Evolutionary conservation across 441 rosid genomes (phyloP), one percentile per base, ranked within the genome.

Genomic region (Croton laevigatus): DNA sequence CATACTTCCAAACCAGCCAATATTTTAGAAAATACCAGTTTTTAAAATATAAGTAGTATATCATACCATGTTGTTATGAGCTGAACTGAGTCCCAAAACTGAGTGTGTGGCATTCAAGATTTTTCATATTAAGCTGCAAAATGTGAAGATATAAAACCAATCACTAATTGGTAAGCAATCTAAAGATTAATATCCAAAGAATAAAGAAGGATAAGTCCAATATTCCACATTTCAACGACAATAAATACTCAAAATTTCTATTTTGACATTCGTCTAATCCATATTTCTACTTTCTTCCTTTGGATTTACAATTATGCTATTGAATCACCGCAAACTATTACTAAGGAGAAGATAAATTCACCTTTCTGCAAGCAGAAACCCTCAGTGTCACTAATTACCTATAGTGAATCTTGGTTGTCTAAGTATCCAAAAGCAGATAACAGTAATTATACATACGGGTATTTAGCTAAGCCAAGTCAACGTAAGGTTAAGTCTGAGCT

Each of bases 91-190:
- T 79, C 76, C 83, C 87, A 63, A 90, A 92, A 73, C 89, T 85
- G 74, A 91, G 77, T 34, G 96, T 82, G 40, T 89, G 94, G 78
- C 97, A 87, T 72, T 92, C 92, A 17, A 92, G 94, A 78, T 88
- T 88, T 79, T 77, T 88, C 81, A 85, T n/a, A 82, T 89, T 91
- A 59, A 92, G 81, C 99, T 92, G 82, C 82, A 77, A 76, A 71
- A 17, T 3, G 32, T 13, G 53, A 42, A 34, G 59, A 55, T 62
- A 23, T 0, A 63, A 52, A 63, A 63, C 60, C 61, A n/a, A 45
- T 49, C 12, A 62, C 6, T 7, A 32, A 54, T 53, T 20, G 45
- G n/a, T 7, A 42, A 45, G 37, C 3, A 46, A 58, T 57, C 9
- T 32, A 37, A 5, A 36, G 22, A 8, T 17, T 5, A 27, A 22